Evolutionary conservation across 257 asterid genomes (phyloP).

Genomic region (Forsythia viridissima): DNA sequence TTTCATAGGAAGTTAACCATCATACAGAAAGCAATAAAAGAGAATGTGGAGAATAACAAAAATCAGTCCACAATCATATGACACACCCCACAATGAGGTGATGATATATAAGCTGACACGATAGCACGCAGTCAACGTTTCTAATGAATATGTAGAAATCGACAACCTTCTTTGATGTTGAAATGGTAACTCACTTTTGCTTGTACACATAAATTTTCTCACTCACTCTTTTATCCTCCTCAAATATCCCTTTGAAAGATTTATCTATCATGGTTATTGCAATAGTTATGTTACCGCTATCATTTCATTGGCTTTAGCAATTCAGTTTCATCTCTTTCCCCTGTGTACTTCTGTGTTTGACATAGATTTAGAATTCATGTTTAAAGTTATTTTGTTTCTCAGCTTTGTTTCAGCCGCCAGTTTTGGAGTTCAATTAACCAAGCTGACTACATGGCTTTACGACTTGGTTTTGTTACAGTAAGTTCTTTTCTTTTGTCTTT

Average conservation of each 20-base stretch:
- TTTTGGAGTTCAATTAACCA: slow-evolving; percentile 94
- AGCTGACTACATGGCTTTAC: slow-evolving; percentile 91
- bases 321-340: slow-evolving; percentile 3
- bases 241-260: background rate
- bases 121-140: background rate
- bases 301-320: background rate
- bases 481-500: slow-evolving; percentile 29
- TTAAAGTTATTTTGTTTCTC: slow-evolving; percentile 27
- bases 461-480: slow-evolving; percentile 82
- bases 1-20: background rate
- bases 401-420: slow-evolving; percentile 98
- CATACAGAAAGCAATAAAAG: background rate
- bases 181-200: no score
- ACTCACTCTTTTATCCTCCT: background rate
- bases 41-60: background rate
- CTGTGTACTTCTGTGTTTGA: background rate
- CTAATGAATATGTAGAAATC: background rate
- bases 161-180: background rate
- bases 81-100: background rate
- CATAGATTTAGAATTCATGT: background rate
- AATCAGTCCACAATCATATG: background rate
- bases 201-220: no score
- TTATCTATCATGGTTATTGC: slow-evolving; percentile 10
- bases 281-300: background rate
- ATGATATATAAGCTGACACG: background rate